These are phyloP conservation scores for Coemansia reversa DNA, from an alignment of 192 early-diverging fungal species.

Conservation along the genomic window DNA sequence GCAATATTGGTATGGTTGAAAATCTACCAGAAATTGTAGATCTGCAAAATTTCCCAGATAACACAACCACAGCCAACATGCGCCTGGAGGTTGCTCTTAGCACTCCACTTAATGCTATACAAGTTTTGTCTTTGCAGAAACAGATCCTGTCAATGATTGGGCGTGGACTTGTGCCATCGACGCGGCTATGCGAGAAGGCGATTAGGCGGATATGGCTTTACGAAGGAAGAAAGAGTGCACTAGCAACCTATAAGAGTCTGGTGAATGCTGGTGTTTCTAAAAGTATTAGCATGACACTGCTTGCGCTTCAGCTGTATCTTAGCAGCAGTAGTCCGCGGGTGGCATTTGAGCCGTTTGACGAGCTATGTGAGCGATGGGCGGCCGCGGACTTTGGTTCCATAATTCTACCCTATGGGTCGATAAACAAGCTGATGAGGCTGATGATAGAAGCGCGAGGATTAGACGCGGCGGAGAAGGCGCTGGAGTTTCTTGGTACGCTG, in stretches of 20 bases:
- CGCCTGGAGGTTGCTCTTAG: conserved; percentile 18
- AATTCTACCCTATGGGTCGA: not conserved
- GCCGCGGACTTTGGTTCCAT: conserved; percentile 15
- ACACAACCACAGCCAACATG: conserved; percentile 36
- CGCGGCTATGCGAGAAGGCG: conserved; percentile 3
- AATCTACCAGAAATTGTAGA: conserved; percentile 3
- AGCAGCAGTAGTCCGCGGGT: not conserved
- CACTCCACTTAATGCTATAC: not conserved
- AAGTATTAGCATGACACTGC: conserved; percentile 12
- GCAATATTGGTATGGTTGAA: conserved; percentile 3
- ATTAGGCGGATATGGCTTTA: conserved; percentile 19
- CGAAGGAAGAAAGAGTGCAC: conserved; percentile 15
- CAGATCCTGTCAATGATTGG: conserved; percentile 11
- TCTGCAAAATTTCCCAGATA: conserved; percentile 18
- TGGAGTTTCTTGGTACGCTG: conserved; percentile 27
- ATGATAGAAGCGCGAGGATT: conserved; percentile 26
- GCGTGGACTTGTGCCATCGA: conserved; percentile 31
- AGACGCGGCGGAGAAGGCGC: conserved; percentile 14
- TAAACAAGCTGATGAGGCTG: conserved; percentile 5
- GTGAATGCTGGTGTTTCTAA: conserved; percentile 17
- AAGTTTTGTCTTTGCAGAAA: conserved; percentile 6
- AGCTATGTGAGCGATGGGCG: conserved; percentile 13
- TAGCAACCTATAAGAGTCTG: conserved; percentile 19
- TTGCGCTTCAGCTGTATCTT: conserved; percentile 15
- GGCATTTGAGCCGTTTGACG: conserved; percentile 17